Evolutionary conservation across 768 basidiomycete genomes (phyloP).

Genomic region (Crepidotus variabilis): DNA sequence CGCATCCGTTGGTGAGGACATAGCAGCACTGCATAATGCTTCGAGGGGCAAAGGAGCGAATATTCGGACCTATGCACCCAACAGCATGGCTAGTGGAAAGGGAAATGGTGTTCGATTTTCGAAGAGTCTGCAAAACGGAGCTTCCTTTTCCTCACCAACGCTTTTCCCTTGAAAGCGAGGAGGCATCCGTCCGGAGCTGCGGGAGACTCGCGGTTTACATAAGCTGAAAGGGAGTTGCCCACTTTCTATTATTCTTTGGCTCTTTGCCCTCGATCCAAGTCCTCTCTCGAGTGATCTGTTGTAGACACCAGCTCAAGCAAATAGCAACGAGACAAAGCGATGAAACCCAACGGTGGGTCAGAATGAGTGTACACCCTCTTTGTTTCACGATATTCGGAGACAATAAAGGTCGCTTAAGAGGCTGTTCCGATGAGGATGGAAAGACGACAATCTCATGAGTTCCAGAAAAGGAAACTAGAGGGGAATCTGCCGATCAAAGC

Average conservation of each 20-base stretch:
- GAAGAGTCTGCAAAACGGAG: neutral
- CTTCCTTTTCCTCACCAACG: neutral
- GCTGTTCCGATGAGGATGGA: slow-evolving; percentile 39
- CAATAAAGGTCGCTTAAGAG: slow-evolving; percentile 28
- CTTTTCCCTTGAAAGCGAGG: neutral
- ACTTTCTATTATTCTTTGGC: no score
- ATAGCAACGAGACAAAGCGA: neutral
- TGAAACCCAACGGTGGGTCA: slow-evolving; percentile 2
- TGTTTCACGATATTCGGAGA: slow-evolving; percentile 23
- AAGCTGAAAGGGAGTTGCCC: no score
- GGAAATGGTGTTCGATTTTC: neutral
- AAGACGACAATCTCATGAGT: slow-evolving; percentile 12
- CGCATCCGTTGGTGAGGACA: neutral
- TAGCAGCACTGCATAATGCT: neutral
- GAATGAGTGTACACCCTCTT: neutral
- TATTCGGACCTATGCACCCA: neutral
- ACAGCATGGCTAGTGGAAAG: neutral
- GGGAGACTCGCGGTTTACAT: slow-evolving; percentile 8
- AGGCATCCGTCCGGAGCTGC: neutral
- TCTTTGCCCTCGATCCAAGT: no score
- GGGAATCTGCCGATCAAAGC: slow-evolving; percentile 33
- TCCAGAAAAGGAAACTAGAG: slow-evolving; percentile 22
- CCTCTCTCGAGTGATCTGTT: neutral
- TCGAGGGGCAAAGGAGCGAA: neutral
- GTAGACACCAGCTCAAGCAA: neutral